A percentile compares a stretch with the other conserved stretches of the same genome.
Evolutionary conservation across 352 stramenopile genomes (phyloP).

Genomic region (Globisporangium splendens): DNA sequence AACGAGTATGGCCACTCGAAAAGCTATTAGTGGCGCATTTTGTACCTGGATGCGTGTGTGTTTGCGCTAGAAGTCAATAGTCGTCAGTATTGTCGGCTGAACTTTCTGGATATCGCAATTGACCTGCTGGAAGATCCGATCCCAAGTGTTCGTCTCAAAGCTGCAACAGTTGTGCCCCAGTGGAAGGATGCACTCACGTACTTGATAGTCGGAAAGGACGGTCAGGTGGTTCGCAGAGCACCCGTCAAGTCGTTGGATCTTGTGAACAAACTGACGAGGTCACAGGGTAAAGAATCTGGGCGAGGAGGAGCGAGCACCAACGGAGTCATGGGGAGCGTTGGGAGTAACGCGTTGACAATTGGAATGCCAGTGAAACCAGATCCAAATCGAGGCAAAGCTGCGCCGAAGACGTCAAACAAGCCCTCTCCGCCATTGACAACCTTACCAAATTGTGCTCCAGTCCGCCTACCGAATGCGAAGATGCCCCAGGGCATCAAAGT

Average conservation of each 20-base stretch:
- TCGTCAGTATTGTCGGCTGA: constrained; percentile 65
- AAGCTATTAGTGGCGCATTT: constrained; percentile 72
- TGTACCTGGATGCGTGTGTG: constrained; percentile 70
- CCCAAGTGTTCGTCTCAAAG: constrained; percentile 76
- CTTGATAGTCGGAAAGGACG: constrained; percentile 75
- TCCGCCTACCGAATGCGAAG: constrained; percentile 42
- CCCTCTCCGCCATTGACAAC: constrained; percentile 48
- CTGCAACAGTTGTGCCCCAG: constrained; percentile 49
- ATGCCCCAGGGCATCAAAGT: constrained; percentile 53
- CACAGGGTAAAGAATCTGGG: constrained; percentile 57
- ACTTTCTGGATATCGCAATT: constrained; percentile 74
- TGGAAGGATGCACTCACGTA: constrained; percentile 60
- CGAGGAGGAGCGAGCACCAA: constrained; percentile 19
- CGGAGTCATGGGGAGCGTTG: constrained; percentile 18
- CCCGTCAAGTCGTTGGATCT: constrained; percentile 82
- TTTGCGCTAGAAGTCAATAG: constrained; percentile 66
- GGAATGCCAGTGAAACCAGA: constrained; percentile 36
- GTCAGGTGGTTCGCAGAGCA: constrained; percentile 75
- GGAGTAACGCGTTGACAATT: constrained; percentile 23
- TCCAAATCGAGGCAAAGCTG: constrained; percentile 31
- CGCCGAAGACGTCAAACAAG: constrained; percentile 50
- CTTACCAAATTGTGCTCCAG: constrained; percentile 55
- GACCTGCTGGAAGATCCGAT: constrained; percentile 72
- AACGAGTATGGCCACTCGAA: constrained; percentile 69
- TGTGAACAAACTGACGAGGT: constrained; percentile 57